A percentile compares a stretch with the other conserved stretches of the same genome.
Evolutionary conservation across 768 basidiomycete genomes (phyloP).

Genomic region (Serendipita sp.): DNA sequence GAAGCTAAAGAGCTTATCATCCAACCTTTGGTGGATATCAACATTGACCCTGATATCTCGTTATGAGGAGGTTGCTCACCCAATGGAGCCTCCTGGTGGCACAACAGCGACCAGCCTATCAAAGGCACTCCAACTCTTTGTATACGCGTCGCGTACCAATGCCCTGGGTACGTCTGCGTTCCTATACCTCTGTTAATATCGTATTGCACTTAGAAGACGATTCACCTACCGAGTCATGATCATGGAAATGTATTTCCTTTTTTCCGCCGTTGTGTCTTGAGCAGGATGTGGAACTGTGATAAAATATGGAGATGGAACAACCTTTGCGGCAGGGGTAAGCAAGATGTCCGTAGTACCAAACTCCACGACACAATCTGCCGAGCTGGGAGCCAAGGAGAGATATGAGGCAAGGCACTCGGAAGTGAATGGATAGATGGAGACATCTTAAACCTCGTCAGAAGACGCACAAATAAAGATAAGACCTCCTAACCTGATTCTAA

Average conservation of each 20-base stretch:
- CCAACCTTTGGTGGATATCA: slow-evolving; percentile 34
- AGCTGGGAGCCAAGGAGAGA: slow-evolving; percentile 55
- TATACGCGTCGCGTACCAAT: slow-evolving; percentile 78
- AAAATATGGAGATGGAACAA: slow-evolving; percentile 2
- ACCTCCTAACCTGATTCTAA: slow-evolving; percentile 47
- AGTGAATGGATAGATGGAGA: slow-evolving; percentile 59
- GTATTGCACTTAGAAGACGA: not conserved
- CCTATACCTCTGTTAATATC: slow-evolving; percentile 20
- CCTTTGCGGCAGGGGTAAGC: slow-evolving; percentile 45
- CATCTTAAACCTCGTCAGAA: slow-evolving; percentile 27
- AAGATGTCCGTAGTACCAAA: slow-evolving; percentile 71
- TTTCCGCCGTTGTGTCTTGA: slow-evolving; percentile 48
- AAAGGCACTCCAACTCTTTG: slow-evolving; percentile 85
- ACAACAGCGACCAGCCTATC: slow-evolving; percentile 77
- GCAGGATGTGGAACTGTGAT: slow-evolving; percentile 50
- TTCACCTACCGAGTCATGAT: slow-evolving; percentile 46
- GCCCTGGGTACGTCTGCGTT: slow-evolving; percentile 76
- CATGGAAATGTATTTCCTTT: slow-evolving; percentile 55
- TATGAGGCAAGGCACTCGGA: slow-evolving; percentile 62
- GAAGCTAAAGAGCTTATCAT: slow-evolving; percentile 83
- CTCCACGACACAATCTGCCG: slow-evolving; percentile 57
- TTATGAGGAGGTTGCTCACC: slow-evolving; percentile 28
- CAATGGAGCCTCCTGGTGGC: slow-evolving; percentile 79
- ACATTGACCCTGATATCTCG: not conserved
- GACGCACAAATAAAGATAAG: not conserved